Conservation (phyloP, 1,139 yeast genomes). For the Yamadazyma taylorii region DNA sequence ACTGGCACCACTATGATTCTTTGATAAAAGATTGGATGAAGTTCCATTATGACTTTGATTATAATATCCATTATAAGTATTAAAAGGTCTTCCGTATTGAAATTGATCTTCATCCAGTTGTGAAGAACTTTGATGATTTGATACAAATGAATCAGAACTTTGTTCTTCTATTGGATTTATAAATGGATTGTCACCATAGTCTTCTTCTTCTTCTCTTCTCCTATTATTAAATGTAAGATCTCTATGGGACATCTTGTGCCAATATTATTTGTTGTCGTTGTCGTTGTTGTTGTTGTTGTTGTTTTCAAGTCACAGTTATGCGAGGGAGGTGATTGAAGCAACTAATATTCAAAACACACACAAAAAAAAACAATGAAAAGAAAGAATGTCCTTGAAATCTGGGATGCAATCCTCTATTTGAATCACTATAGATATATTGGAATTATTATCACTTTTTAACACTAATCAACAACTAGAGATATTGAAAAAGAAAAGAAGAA, state of each 20-base stretch:
- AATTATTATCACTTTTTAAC: too few relatives aligned
- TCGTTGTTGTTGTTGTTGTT: not conserved
- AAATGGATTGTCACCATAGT: conserved; percentile 25
- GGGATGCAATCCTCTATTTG: too few relatives aligned
- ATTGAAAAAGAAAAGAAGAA: conserved; percentile 1
- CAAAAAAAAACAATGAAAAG: too few relatives aligned
- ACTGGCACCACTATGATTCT: conserved; percentile 19
- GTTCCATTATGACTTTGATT: conserved; percentile 37
- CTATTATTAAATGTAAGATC: conserved; percentile 31
- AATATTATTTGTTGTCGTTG: not conserved
- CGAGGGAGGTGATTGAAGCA: too few relatives aligned
- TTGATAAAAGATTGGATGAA: conserved; percentile 36
- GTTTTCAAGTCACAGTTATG: too few relatives aligned
- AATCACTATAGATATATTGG: too few relatives aligned
- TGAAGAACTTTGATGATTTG: conserved; percentile 23
- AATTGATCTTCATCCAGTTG: conserved; percentile 26
- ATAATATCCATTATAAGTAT: conserved; percentile 46
- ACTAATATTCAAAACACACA: too few relatives aligned
- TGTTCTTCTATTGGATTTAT: conserved; percentile 27
- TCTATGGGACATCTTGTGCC: conserved; percentile 29
- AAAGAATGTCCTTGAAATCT: too few relatives aligned
- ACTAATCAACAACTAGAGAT: too few relatives aligned
- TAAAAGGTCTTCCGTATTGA: conserved; percentile 40
- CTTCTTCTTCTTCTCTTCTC: conserved; percentile 17
- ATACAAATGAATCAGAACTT: conserved; percentile 25